Percentiles rank a stretch among this genome's conserved stretches.
These are phyloP conservation scores for Diaporthe ampelina DNA, from an alignment of 2,329 filamentous ascomycete species.

Conservation along the genomic window DNA sequence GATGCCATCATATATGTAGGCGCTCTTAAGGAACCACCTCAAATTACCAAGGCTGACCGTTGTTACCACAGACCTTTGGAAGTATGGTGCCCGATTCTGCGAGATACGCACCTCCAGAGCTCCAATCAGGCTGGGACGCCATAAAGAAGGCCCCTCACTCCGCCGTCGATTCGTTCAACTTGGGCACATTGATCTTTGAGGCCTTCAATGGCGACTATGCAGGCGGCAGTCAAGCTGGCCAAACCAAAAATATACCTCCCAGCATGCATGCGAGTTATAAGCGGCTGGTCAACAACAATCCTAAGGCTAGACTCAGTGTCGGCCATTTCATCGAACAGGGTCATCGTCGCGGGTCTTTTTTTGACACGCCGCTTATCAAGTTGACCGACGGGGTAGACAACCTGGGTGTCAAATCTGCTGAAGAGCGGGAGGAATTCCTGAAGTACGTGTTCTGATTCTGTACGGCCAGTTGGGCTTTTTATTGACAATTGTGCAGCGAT, in stretches of 20 bases:
- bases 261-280: slow-evolving; percentile 94
- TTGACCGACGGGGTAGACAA: slow-evolving; percentile 94
- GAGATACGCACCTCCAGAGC: slow-evolving; percentile 88
- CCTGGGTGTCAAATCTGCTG: slow-evolving; percentile 86
- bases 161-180: slow-evolving; percentile 89
- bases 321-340: slow-evolving; percentile 93
- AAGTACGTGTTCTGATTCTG: slow-evolving; percentile 59
- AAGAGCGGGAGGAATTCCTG: slow-evolving; percentile 87
- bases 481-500: slow-evolving; percentile 66
- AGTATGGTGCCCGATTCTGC: slow-evolving; percentile 87
- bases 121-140: slow-evolving; percentile 91
- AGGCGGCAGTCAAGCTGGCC: slow-evolving; percentile 83
- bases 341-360: slow-evolving; percentile 84
- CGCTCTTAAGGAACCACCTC: not conserved
- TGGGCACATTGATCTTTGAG: slow-evolving; percentile 88
- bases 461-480: slow-evolving; percentile 11
- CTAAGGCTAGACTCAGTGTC: slow-evolving; percentile 88
- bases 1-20: slow-evolving; percentile 89
- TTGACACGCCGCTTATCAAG: slow-evolving; percentile 92
- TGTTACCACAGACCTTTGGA: slow-evolving; percentile 78
- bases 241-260: slow-evolving; percentile 87
- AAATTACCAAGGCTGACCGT: slow-evolving; percentile 36
- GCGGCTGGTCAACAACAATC: slow-evolving; percentile 87
- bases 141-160: slow-evolving; percentile 86
- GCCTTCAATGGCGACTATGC: slow-evolving; percentile 90